Base-by-base conservation (phyloP, 2,329 filamentous ascomycete species). In the Leptosphaerulina australis region DNA sequence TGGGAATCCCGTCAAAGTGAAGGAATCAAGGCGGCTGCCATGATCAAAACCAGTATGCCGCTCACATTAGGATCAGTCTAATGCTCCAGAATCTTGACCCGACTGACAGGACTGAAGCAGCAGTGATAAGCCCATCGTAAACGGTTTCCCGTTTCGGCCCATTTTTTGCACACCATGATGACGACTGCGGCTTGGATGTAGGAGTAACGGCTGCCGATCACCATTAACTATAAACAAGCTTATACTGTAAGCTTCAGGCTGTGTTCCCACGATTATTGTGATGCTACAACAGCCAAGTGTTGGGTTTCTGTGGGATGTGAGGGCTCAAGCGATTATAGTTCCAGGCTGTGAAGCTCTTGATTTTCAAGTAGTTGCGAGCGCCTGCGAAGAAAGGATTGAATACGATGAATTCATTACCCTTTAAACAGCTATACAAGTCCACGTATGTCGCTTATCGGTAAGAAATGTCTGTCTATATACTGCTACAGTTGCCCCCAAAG, bases 361-460 rank as follows among this genome's bases (percentile, higher is more conserved):
- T 18, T 28, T 4, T 17, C 20, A n/a, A n/a, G n/a, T n/a, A n/a
- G n/a, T n/a, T n/a, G n/a, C n/a, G n/a, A n/a, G n/a, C n/a, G n/a
- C n/a, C n/a, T 30, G 3, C 17, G 12, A 10, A 5, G 12, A 29
- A n/a, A 14, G 15, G 5, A 15, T 2, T 33, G 5, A 0, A 5
- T 9, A 7, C 21, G 15, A 6, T 46, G 11, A 40, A 21, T 15
- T 50, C 48, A 26, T 50, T 20, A 50, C 30, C 45, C 48, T 24
- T 50, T 36, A 31, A 46, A 36, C 30, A 45, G 40, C 35, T 31
- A 38, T 45, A 21, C 35, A 26, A 34, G 29, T 36, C n/a, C 48
- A 44, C 46, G 34, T 39, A 38, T 26, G n/a, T 34, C 15, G 34
- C 17, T 22, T 26, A 28, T 44, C 34, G 26, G 17, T 28, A 22